A percentile compares a stretch with the other conserved stretches of the same genome.
These are phyloP conservation scores for Murraya paniculata DNA, from an alignment of 345 rosid genomes.

Conservation along the genomic window DNA sequence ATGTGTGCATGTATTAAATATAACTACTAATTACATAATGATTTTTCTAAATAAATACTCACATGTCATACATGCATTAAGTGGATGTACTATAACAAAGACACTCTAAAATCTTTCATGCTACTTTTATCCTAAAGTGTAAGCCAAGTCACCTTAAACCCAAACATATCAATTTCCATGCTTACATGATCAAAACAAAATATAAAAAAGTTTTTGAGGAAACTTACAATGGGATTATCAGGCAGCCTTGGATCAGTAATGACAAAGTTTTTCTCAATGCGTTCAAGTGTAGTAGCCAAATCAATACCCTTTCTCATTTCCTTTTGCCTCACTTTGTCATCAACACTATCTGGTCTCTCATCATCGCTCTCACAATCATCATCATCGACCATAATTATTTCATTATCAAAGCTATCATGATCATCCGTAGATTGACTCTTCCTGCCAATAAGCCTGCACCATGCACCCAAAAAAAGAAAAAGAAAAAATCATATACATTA, in stretches of 20 bases:
- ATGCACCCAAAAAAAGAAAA: neutral
- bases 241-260: constrained; percentile 97
- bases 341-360: constrained; percentile 68
- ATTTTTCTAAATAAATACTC: no score
- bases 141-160: no score
- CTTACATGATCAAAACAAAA: neutral
- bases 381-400: constrained; percentile 32
- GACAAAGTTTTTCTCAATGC: constrained; percentile 97
- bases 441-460: constrained; percentile 51
- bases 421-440: constrained; percentile 34
- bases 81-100: fast-evolving
- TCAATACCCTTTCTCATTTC: constrained; percentile 99
- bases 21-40: no score
- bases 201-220: neutral
- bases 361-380: constrained; percentile 53
- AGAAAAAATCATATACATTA: neutral
- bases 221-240: constrained; percentile 94
- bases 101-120: no score
- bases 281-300: constrained; percentile 95
- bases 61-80: no score
- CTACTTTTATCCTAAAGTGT: no score
- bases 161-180: neutral
- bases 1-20: no score
- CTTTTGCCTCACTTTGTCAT: constrained; percentile 78
- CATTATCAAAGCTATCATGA: constrained; percentile 41